Evolutionary conservation across 2,329 filamentous ascomycete species (phyloP).

Genomic region (Stagonosporopsis chrysanthemi): DNA sequence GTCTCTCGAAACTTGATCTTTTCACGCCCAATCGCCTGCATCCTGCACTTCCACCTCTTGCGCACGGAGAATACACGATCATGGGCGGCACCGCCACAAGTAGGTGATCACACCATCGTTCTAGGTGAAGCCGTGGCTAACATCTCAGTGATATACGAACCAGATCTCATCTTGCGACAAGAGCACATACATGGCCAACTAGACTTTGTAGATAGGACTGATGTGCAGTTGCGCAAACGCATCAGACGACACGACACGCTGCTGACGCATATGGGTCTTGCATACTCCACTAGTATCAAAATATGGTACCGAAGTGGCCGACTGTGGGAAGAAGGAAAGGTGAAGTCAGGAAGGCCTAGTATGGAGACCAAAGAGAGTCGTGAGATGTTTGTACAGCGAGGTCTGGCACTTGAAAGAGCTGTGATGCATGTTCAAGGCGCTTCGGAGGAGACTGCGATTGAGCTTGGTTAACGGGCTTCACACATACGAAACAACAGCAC

Average conservation of each 20-base stretch:
- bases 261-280: conserved; percentile 26
- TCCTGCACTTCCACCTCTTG: conserved; percentile 32
- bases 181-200: conserved; percentile 27
- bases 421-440: conserved; percentile 22
- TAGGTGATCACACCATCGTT: background rate
- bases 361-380: conserved; percentile 29
- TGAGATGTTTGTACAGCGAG: conserved; percentile 26
- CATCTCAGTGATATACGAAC: conserved; percentile 30
- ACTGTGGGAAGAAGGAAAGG: background rate
- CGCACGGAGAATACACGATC: conserved; percentile 25
- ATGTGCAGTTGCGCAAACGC: conserved; percentile 22
- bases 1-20: conserved; percentile 43
- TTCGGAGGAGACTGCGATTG: conserved; percentile 9
- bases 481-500: too few species aligned
- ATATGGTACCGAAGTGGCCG: conserved; percentile 10
- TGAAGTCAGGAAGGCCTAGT: conserved; percentile 19
- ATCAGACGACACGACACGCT: conserved; percentile 30
- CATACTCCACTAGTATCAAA: background rate
- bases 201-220: conserved; percentile 1
- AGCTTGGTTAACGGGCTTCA: background rate
- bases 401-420: conserved; percentile 28
- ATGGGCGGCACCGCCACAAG: conserved; percentile 31
- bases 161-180: conserved; percentile 33
- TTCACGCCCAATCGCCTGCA: conserved; percentile 43
- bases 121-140: background rate